Evolutionary conservation across 768 basidiomycete genomes (phyloP).

Genomic region (Coprinellus micaceus): DNA sequence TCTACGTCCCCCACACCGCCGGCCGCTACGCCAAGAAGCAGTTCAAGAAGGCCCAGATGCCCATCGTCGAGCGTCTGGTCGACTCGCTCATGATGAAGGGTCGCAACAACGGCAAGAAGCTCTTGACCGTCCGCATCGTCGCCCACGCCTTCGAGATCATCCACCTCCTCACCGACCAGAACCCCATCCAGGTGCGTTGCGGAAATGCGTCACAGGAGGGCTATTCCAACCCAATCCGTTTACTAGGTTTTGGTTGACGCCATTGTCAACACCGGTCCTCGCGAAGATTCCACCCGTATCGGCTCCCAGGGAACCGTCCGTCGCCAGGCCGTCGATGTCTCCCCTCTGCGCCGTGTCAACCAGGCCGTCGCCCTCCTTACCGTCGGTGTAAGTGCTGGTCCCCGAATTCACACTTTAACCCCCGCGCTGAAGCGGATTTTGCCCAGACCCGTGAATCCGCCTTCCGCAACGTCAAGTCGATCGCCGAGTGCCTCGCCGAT

Average conservation of each 20-base stretch:
- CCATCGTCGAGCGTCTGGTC: slow-evolving; percentile 98
- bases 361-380: slow-evolving; percentile 95
- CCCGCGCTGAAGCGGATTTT: neutral
- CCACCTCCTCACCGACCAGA: slow-evolving; percentile 99
- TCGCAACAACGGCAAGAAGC: slow-evolving; percentile 99
- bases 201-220: neutral
- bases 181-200: slow-evolving; percentile 88
- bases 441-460: slow-evolving; percentile 95
- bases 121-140: slow-evolving; percentile 97
- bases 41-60: slow-evolving; percentile 99
- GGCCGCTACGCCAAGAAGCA: slow-evolving; percentile 99
- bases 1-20: slow-evolving; percentile 97
- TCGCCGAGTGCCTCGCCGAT: slow-evolving; percentile 98
- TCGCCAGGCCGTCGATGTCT: slow-evolving; percentile 99
- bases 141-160: slow-evolving; percentile 99
- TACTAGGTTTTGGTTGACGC: slow-evolving; percentile 92
- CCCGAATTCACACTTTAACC: neutral
- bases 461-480: slow-evolving; percentile 99
- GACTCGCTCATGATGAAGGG: slow-evolving; percentile 99
- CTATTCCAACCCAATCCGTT: neutral
- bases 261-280: slow-evolving; percentile 98
- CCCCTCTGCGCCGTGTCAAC: slow-evolving; percentile 96
- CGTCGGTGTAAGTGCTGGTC: slow-evolving; percentile 69
- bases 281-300: slow-evolving; percentile 99
- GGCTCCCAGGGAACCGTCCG: slow-evolving; percentile 99